Conservation (phyloP, 805 yeast genomes). For the Suhomyces vadensis region DNA sequence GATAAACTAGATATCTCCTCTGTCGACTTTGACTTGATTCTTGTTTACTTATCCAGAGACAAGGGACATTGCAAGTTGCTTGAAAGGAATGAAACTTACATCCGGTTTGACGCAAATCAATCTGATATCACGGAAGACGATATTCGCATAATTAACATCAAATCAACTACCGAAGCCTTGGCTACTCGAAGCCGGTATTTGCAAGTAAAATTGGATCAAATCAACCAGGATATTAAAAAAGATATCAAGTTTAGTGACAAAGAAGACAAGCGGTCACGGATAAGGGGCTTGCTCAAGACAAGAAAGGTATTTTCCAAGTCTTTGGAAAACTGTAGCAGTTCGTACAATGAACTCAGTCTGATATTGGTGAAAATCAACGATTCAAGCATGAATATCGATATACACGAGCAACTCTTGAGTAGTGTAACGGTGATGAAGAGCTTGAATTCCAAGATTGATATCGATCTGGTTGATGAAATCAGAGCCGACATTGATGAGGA, state of each 20-base stretch:
- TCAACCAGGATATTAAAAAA: conserved; percentile 11
- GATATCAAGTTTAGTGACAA: not conserved
- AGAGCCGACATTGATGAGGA: conserved; percentile 32
- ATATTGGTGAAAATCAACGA: conserved; percentile 37
- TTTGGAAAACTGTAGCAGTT: conserved; percentile 16
- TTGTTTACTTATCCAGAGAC: conserved; percentile 31
- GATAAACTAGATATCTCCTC: conserved; percentile 15
- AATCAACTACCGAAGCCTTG: conserved; percentile 20
- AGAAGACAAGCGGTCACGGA: conserved; percentile 17
- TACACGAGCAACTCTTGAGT: conserved; percentile 26
- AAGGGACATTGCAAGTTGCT: conserved; percentile 9
- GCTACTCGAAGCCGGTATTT: conserved; percentile 19
- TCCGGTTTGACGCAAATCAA: not conserved
- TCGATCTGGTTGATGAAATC: conserved; percentile 29
- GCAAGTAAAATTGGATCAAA: conserved; percentile 19
- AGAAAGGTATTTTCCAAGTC: conserved; percentile 19
- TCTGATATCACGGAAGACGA: conserved; percentile 29
- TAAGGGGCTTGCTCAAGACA: conserved; percentile 18
- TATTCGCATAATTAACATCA: conserved; percentile 29
- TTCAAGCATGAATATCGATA: conserved; percentile 28
- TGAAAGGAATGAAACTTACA: conserved; percentile 10
- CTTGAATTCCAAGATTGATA: conserved; percentile 28
- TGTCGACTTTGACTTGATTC: conserved; percentile 28
- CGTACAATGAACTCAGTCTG: conserved; percentile 22
- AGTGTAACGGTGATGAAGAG: conserved; percentile 27